Base-by-base conservation (phyloP, 768 basidiomycete genomes). In the Dentipellis fragilis region DNA sequence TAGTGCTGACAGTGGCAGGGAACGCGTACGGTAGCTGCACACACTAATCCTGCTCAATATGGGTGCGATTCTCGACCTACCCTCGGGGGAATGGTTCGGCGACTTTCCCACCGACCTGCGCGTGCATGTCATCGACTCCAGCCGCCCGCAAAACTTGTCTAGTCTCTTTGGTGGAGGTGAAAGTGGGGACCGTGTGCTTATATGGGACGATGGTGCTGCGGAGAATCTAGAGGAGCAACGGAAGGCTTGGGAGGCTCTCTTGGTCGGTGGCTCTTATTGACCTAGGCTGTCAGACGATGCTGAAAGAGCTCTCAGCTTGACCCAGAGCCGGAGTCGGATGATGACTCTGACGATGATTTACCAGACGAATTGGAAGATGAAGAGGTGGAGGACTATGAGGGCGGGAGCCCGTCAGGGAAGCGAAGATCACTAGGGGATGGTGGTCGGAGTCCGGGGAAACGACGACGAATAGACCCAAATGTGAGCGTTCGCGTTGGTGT, bases 81-180 rank as follows among this genome's bases (percentile, higher is more conserved):
- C 89, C 9, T 79, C 84, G 4, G 65, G 75, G 2, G 77, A 78
- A 46, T 87, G 87, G 85, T 87, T 93, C 65, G 90, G 89, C 51
- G 81, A 81, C 39, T 87, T 89, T 63, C 68, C 73, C 49, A 62
- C 73, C 4, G 72, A 75, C 21, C 74, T 91, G 54, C 83, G 78
- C 2, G 79, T 97, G 42, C 96, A 99, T 72, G 84, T 98, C 63
- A 89, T 99, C 71, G 96, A 99, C 70, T 92, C 95, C 3, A 81
- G 85, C 17, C 80, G 96, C 52, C 96, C 96, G 16, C 83, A 89
- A 65, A 93, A 93, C 69, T 74, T 98, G 64, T 76, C 83, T 45
- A 96, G 85, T 72, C 72, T 97, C 19, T 98, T 95, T 68, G 81
- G 79, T 50, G 77, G 74, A 45, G 83, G 83, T 22, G 77, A 81